Evolutionary conservation across 2,329 filamentous ascomycete species (phyloP), one percentile per base, ranked within the genome.

Genomic region (Thielaviopsis populi): DNA sequence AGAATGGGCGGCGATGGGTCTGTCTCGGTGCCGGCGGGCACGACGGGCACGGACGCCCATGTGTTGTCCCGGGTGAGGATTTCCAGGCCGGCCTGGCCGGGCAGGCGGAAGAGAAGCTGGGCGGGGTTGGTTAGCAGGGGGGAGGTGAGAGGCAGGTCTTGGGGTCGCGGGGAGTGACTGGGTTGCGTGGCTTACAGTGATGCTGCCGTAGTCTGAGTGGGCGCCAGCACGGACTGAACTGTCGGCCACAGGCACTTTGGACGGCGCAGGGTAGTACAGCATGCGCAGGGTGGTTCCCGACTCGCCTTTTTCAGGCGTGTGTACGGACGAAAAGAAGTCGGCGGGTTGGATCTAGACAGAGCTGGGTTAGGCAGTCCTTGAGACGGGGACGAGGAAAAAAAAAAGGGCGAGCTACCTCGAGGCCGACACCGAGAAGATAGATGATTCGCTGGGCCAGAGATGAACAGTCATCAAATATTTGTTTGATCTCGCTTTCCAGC

Each of bases 31-130:
- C 80, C 80, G 0, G 79, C 76, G 0, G 88, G 87, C 17, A 76
- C 77, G 1, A 91, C 86, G 3, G 83, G 85, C 0, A 87, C 88
- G 54, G 83, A 81, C 0, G 79, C 82, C 88, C 86, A 79, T 13
- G 71, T 68, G 22, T 73, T 74, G 17, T 79, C 76, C 0, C 78
- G 79, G 1, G 83, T 86, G 6, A 86, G 79, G 67, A 97, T 86
- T 73, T 97, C 91, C 1, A 99, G 79, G 0, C 94, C 94, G 0
- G 91, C 86, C 70, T 96, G 91, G 1, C 88, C 88, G 0, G 83
- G 83, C 1, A 91, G 82, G 68, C 94, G 90, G 78, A 99, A 97
- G 11, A 97, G 81, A n/a, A 86, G 76, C 1, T 68, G n/a, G 5
- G 1, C n/a, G n/a, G 27, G 17, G 10, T 41, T 6, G 6, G 40